These are phyloP conservation scores for Pneumocystis oryctolagi DNA, from an alignment of 1,139 yeast species.

Conservation along the genomic window DNA sequence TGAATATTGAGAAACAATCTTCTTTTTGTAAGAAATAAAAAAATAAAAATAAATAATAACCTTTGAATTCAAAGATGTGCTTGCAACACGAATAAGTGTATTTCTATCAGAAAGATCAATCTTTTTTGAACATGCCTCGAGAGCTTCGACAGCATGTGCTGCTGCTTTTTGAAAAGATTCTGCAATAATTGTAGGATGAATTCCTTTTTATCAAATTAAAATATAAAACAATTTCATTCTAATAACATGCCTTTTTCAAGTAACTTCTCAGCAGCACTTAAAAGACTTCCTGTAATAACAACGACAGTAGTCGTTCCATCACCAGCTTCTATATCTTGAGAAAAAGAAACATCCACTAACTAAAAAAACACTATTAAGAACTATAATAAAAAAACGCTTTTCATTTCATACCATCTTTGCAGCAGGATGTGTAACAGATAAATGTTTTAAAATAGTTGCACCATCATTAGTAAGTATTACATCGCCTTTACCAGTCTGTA, in stretches of 20 bases:
- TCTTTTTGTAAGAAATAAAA: slow-evolving; percentile 20
- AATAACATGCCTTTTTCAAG: slow-evolving; percentile 36
- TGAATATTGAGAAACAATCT: slow-evolving; percentile 87
- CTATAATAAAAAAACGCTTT: background rate
- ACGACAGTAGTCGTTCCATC: slow-evolving; percentile 98
- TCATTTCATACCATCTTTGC: slow-evolving; percentile 54
- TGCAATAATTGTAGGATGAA: slow-evolving; percentile 89
- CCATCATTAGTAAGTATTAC: slow-evolving; percentile 96
- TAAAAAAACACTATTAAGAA: background rate
- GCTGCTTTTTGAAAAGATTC: slow-evolving; percentile 95
- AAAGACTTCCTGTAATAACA: slow-evolving; percentile 79
- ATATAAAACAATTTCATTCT: background rate
- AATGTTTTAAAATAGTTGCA: slow-evolving; percentile 86
- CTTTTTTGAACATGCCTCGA: slow-evolving; percentile 70
- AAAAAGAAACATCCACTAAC: slow-evolving; percentile 88
- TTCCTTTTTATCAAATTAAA: slow-evolving; percentile 32
- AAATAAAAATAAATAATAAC: background rate
- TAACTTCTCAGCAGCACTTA: slow-evolving; percentile 87
- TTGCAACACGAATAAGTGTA: slow-evolving; percentile 76
- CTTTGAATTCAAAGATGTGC: slow-evolving; percentile 72
- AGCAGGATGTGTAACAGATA: slow-evolving; percentile 97
- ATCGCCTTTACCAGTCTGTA: slow-evolving; percentile 81
- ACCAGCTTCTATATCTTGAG: slow-evolving; percentile 97
- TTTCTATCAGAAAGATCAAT: slow-evolving; percentile 65
- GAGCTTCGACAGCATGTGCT: slow-evolving; percentile 63